Percentiles rank a stretch among this genome's conserved stretches.
These are phyloP conservation scores for Fonsecaea monophora DNA, from an alignment of 2,329 filamentous ascomycete species.

Conservation along the genomic window DNA sequence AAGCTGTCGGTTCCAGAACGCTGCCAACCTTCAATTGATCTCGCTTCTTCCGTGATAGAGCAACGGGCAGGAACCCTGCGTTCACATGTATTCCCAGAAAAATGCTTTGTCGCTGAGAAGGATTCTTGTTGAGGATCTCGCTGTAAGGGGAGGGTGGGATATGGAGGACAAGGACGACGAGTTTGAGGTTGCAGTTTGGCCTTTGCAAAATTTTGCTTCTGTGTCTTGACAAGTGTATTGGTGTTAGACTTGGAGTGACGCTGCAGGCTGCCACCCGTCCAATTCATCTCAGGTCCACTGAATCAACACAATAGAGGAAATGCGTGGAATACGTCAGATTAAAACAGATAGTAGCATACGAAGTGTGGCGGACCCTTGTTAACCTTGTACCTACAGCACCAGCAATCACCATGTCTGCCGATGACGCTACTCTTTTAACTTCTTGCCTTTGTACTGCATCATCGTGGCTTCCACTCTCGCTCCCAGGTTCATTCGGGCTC, in stretches of 20 bases:
- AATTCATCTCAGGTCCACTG: constrained; percentile 49
- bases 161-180: constrained; percentile 3
- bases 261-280: constrained; percentile 53
- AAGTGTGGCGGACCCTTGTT: background rate
- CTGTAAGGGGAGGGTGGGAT: constrained; percentile 15
- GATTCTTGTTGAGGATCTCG: background rate
- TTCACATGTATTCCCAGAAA: background rate
- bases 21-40: background rate
- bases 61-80: background rate
- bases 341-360: constrained; percentile 1
- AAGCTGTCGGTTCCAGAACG: background rate
- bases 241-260: constrained; percentile 48
- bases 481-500: background rate
- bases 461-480: background rate
- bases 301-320: constrained; percentile 1
- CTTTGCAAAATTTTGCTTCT: constrained; percentile 47
- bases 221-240: constrained; percentile 40
- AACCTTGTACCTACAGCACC: background rate
- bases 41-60: background rate
- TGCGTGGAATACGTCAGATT: background rate
- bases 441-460: background rate
- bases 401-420: background rate
- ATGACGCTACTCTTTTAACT: background rate
- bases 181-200: constrained; percentile 39
- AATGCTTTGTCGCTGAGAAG: background rate